Evolutionary conservation across 2,329 filamentous ascomycete species (phyloP), one percentile per base, ranked within the genome.

Genomic region (Aspergillus cejpii): DNA sequence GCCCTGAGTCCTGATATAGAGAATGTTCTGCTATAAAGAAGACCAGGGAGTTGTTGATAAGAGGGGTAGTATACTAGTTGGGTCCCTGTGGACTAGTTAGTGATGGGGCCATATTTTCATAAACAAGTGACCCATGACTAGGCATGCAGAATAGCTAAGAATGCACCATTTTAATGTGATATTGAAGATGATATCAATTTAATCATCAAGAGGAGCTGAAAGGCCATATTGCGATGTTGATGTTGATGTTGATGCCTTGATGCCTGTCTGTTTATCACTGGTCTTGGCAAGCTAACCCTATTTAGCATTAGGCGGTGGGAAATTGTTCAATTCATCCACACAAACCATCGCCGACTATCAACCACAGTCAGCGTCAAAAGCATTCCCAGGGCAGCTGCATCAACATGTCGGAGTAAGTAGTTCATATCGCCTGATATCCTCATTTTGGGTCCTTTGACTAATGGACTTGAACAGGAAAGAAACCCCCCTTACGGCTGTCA

Each of bases 401-500:
- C 51, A 62, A 55, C 46, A 67, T 67, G 54, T 55, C 59, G 45
- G 59, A 61, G 61, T 64, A 56, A 46, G 59, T 54, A 3, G n/a
- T 28, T 39, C 5, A 7, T 11, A 6, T n/a, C 31, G 5, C 5
- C 2, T 24, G 4, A 29, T 5, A 10, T 20, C 41, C 2, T 21
- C 4, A 31, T n/a, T 10, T 6, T 2, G 11, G 14, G 31, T 17
- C 11, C 8, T 12, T 7, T n/a, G 45, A 37, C 55, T 62, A 48
- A 62, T 48, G 14, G 58, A 28, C 20, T 15, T 43, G n/a, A 17
- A 23, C 51, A 75, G 72, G 56, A 85, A 82, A 74, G 83, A 87
- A 68, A 72, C 73, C 67, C 80, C 86, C 68, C 78, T 94, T 72
- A 85, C 84, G 77, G 79, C 87, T 71, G 87, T 96, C 62, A 88